Base-by-base conservation (phyloP, 2,329 filamentous ascomycete genomes). In the Cladosporium cucumerinum region DNA sequence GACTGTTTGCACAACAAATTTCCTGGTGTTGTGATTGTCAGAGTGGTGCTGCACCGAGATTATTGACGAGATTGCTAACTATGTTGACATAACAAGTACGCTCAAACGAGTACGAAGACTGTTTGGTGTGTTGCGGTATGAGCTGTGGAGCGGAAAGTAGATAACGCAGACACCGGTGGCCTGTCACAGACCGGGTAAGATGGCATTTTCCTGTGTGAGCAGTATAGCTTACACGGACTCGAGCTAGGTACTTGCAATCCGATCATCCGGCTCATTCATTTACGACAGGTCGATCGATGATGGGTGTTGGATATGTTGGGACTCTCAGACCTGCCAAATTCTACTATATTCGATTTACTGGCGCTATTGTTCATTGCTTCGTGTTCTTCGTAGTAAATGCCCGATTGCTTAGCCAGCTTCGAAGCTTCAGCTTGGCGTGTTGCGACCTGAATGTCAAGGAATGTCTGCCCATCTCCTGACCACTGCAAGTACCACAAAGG, bases 1-100 rank as follows among this genome's bases (percentile, higher is more conserved):
- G n/a, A n/a, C 4, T 55, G 30, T 32, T 36, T 39, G 21, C 32
- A 57, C 18, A 57, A 57, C 54, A 57, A 57, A 57, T 57, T 55
- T 55, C 28, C 52, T 55, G 25, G 52, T 18, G 28, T 55, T n/a
- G 36, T 55, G 52, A 21, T 8, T 32, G 11, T 25, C 3, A 32
- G 52, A 21, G 21, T 55, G n/a, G n/a, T 18, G 26, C 30, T 30
- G 23, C 49, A 52, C 25, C 49, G 26, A 18, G 3, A 1, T 28
- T 18, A n/a, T 52, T 12, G 25, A 52, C 30, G 4, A 28, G 4
- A 26, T 2, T 28, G 25, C 49, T 28, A 30, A 28, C 49, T n/a
- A 1, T 52, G 25, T 52, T 52, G 32, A 30, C 49, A 52, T 28
- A 52, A 52, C 49, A 52, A 18, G 26, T 26, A 28, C 10, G 5